These are phyloP conservation scores for Panellus pusillus DNA, from an alignment of 768 basidiomycete genomes.

Conservation along the genomic window DNA sequence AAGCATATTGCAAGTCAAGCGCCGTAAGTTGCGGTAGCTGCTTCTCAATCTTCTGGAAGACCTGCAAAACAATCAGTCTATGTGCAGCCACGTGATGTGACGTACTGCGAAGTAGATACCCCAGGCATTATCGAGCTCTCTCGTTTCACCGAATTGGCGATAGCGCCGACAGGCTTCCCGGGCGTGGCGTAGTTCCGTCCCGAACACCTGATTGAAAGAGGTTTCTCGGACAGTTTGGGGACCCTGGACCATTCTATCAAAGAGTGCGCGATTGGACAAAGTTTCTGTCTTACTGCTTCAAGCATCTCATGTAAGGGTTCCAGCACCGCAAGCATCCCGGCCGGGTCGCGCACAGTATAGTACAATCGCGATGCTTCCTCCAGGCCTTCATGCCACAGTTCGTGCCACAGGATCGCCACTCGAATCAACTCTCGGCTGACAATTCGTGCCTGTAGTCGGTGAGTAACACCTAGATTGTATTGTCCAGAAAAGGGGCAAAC, in stretches of 20 bases:
- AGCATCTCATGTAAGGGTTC: slow-evolving; percentile 93
- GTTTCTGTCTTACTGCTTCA: slow-evolving; percentile 62
- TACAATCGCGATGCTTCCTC: slow-evolving; percentile 97
- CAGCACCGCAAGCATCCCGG: slow-evolving; percentile 92
- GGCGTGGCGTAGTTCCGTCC: slow-evolving; percentile 88
- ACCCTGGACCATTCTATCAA: slow-evolving; percentile 51
- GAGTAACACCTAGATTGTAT: slow-evolving; percentile 4
- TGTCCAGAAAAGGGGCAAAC: slow-evolving; percentile 33
- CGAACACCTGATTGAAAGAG: slow-evolving; percentile 92
- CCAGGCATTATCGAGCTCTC: slow-evolving; percentile 96
- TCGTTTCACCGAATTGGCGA: slow-evolving; percentile 80
- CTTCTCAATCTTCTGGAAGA: slow-evolving; percentile 96
- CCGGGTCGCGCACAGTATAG: slow-evolving; percentile 94
- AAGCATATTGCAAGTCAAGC: slow-evolving; percentile 96
- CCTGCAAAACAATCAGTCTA: slow-evolving; percentile 41
- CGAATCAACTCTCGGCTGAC: slow-evolving; percentile 95
- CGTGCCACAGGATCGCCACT: slow-evolving; percentile 99
- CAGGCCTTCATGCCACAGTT: slow-evolving; percentile 96
- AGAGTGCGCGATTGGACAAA: background rate
- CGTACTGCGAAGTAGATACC: slow-evolving; percentile 94
- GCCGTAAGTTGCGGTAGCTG: slow-evolving; percentile 91
- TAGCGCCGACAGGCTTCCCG: slow-evolving; percentile 88
- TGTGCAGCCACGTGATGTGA: background rate
- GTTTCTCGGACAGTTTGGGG: slow-evolving; percentile 93
- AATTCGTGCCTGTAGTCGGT: slow-evolving; percentile 63